Evolutionary conservation across 352 stramenopile genomes (phyloP).

Genomic region (Globisporangium mamillatum): DNA sequence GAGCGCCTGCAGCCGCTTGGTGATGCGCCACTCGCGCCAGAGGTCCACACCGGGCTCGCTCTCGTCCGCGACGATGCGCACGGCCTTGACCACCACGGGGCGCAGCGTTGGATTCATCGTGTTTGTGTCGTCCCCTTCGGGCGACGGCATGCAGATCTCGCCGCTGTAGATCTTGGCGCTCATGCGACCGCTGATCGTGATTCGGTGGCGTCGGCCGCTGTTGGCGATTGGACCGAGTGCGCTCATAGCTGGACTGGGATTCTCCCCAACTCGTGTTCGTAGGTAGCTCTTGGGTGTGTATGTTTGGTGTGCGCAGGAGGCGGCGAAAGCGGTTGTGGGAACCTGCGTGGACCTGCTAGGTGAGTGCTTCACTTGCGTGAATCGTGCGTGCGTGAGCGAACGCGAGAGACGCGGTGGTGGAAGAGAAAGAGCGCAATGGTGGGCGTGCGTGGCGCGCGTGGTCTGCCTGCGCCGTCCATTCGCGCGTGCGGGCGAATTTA

Average conservation of each 20-base stretch:
- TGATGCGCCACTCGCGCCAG: slow-evolving; percentile 21
- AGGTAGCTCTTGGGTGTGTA: background rate
- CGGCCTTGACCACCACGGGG: slow-evolving; percentile 15
- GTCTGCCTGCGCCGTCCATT: background rate
- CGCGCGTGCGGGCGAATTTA: background rate
- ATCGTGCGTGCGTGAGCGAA: background rate
- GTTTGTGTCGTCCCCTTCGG: background rate
- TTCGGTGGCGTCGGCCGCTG: slow-evolving; percentile 5
- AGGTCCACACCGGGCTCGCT: slow-evolving; percentile 5
- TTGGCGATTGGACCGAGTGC: background rate
- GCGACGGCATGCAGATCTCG: background rate
- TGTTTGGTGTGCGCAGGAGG: background rate
- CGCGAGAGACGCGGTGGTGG: background rate
- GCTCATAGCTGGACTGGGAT: background rate
- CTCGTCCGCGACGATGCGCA: slow-evolving; percentile 11
- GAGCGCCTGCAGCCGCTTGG: slow-evolving; percentile 17
- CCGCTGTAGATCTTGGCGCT: slow-evolving; percentile 22
- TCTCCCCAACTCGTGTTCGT: background rate
- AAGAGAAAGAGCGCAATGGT: background rate
- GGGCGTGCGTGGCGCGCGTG: too few species aligned
- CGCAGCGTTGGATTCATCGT: background rate
- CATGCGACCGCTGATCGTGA: slow-evolving; percentile 22
- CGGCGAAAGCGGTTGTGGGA: slow-evolving; percentile 4
- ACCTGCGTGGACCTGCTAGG: background rate
- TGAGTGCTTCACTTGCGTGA: background rate